Percentiles rank a stretch among this genome's conserved stretches.
phyloP scores from a whole-genome alignment of 2,329 filamentous ascomycete species.

The Penicillium nordicum region DNA sequence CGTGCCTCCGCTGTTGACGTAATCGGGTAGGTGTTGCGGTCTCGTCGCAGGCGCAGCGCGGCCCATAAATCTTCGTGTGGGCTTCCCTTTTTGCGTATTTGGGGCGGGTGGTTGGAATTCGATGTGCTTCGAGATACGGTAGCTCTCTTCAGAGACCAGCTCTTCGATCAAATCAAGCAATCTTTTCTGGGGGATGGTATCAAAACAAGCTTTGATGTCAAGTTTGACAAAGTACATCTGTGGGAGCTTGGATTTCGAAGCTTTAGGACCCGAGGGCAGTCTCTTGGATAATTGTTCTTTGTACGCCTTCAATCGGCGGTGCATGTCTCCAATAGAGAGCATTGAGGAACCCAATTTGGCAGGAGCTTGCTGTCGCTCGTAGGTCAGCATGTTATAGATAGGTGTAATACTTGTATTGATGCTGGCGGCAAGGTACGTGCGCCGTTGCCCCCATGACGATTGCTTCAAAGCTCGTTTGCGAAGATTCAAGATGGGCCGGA shows the following conservation, averaged over 20 bases:
- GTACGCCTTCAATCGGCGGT: slow-evolving; percentile 68
- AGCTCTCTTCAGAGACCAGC: slow-evolving; percentile 58
- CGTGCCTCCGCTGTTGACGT: slow-evolving; percentile 35
- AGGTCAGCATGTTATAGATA: slow-evolving; percentile 70
- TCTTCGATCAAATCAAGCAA: slow-evolving; percentile 64
- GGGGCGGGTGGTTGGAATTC: slow-evolving; percentile 58
- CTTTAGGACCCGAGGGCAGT: neutral
- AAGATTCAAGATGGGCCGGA: slow-evolving; percentile 86
- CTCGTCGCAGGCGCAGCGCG: slow-evolving; percentile 49
- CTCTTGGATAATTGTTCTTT: slow-evolving; percentile 40
- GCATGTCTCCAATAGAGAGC: slow-evolving; percentile 78
- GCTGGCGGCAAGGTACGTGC: slow-evolving; percentile 54
- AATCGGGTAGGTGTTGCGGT: slow-evolving; percentile 45
- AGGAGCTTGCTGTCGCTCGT: slow-evolving; percentile 64
- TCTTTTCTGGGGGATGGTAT: slow-evolving; percentile 82
- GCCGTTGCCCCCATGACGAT: slow-evolving; percentile 48
- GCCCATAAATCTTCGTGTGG: slow-evolving; percentile 50
- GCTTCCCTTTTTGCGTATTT: slow-evolving; percentile 21
- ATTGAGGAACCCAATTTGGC: slow-evolving; percentile 71
- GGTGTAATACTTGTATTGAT: slow-evolving; percentile 71
- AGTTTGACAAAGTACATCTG: slow-evolving; percentile 84
- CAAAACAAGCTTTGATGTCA: slow-evolving; percentile 89
- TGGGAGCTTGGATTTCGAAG: slow-evolving; percentile 32
- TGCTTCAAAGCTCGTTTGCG: slow-evolving; percentile 58
- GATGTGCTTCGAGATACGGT: slow-evolving; percentile 70